Percentiles rank a stretch among this genome's conserved stretches.
Conservation (phyloP, 2,329 filamentous ascomycete genomes). For the Phyllosticta paracitricarpa region DNA sequence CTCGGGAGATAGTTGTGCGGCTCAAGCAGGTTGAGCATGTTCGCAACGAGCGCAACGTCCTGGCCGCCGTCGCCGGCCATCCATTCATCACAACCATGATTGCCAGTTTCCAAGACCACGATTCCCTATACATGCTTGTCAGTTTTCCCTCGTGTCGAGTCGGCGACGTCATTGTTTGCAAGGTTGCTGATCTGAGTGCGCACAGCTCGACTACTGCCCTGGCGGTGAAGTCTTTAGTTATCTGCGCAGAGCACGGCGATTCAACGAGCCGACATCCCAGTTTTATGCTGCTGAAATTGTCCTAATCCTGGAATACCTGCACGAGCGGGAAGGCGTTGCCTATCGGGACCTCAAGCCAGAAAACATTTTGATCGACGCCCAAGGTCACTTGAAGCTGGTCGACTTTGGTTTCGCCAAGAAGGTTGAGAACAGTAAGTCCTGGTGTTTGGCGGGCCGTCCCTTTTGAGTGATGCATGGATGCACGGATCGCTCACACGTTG, state of each 20-base stretch:
- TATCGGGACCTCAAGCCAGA: conserved; percentile 78
- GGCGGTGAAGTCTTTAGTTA: conserved; percentile 82
- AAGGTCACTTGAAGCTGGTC: conserved; percentile 72
- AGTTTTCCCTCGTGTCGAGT: conserved; percentile 13
- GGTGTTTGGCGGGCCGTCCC: neutral
- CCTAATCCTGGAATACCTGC: conserved; percentile 68
- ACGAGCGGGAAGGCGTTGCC: conserved; percentile 69
- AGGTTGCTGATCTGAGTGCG: conserved; percentile 14
- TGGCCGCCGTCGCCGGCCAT: conserved; percentile 67
- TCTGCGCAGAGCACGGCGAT: conserved; percentile 64
- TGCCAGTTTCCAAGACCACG: conserved; percentile 68
- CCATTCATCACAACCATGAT: conserved; percentile 75
- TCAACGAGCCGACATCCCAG: conserved; percentile 66
- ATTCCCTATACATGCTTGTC: conserved; percentile 69
- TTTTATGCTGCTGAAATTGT: conserved; percentile 83
- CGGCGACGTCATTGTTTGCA: neutral
- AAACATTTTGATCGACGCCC: conserved; percentile 66
- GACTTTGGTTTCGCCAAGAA: conserved; percentile 82
- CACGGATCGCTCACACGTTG: conserved; percentile 4
- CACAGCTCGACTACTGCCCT: conserved; percentile 64
- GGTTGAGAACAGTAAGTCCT: conserved; percentile 47
- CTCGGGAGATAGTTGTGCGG: conserved; percentile 50
- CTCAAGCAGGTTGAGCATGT: conserved; percentile 83
- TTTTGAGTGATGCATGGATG: neutral
- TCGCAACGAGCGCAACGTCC: conserved; percentile 69